phyloP scores from a whole-genome alignment of 2,329 filamentous ascomycete species.

The Penicillium sp. region DNA sequence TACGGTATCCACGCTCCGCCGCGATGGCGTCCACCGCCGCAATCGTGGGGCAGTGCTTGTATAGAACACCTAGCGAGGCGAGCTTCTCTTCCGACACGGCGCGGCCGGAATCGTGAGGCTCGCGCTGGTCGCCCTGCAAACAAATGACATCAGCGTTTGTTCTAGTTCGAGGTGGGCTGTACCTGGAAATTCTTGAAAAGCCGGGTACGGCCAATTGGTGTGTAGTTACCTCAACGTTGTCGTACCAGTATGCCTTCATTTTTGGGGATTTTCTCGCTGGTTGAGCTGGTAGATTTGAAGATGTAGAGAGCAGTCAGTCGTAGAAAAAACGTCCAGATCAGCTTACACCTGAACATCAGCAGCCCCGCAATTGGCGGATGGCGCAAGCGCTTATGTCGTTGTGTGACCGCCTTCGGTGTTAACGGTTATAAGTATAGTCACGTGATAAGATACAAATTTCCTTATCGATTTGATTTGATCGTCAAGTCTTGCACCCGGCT shows the following conservation, averaged over 20 bases:
- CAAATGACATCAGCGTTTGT: constrained; percentile 7
- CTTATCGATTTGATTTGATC: constrained; percentile 17
- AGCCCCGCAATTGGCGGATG: constrained; percentile 35
- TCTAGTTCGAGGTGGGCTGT: constrained; percentile 4
- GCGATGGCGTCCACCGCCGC: constrained; percentile 72
- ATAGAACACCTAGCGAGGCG: constrained; percentile 72
- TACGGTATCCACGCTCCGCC: constrained; percentile 75
- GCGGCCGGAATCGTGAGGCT: constrained; percentile 80
- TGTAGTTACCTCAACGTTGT: constrained; percentile 58
- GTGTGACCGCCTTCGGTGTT: constrained; percentile 22
- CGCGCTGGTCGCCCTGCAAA: constrained; percentile 83
- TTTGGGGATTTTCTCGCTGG: background rate
- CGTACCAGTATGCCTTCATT: constrained; percentile 72
- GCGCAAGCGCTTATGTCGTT: constrained; percentile 23
- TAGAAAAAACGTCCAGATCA: constrained; percentile 5
- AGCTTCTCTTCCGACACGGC: constrained; percentile 65
- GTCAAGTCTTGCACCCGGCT: background rate
- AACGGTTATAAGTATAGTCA: constrained; percentile 12
- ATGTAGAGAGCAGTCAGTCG: background rate
- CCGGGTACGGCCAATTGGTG: constrained; percentile 3
- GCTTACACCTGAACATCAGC: constrained; percentile 22
- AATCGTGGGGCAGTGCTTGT: constrained; percentile 66
- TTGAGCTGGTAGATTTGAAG: background rate
- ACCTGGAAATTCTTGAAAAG: background rate
- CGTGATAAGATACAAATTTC: constrained; percentile 17